Base-by-base conservation (phyloP, 495 filamentous ascomycete species). In the Hyaloscypha bicolor region DNA sequence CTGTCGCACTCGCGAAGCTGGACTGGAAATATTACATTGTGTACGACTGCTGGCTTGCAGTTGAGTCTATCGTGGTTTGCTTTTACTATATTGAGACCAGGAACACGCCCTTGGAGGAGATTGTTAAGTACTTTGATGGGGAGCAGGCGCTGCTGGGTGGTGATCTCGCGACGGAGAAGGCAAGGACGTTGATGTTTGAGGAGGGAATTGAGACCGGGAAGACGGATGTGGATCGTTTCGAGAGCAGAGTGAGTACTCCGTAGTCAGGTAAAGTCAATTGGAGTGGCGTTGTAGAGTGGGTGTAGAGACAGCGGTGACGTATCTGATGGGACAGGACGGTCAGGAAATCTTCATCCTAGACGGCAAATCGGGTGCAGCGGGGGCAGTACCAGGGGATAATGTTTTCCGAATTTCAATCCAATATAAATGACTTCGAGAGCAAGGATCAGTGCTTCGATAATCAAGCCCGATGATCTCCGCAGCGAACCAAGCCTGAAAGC, bases 11-110 rank as follows among this genome's bases (percentile, higher is more conserved):
- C 6, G 67, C 69, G 0, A 78, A 79, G 63, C 81, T 85, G 16
- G 65, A 70, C 19, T 81, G 83, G 74, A 77, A 76, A 71, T 85
- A 83, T 71, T 83, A 84, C 58, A 82, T 77, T 66, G 79, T 67
- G n/a, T 60, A 65, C 9, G 64, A 72, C 9, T 78, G 72, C 35
- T 82, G 81, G 79, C 77, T 82, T 57, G 51, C 80, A 1, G 21
- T 85, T 45, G 79, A 82, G 70, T 37, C 65, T 21, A 71, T 83
- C 3, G 14, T 81, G 52, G 59, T 77, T 4, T 86, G 81, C 79
- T 88, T 84, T 70, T 68, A 82, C 32, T 82, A 84, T 56, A 35
- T 72, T 22, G 72, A 74, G 64, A 74, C 72, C n/a, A 55, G 55
- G 11, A 69, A 69, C 35, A 67, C 69, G 6, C 56, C 69, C 21